These are phyloP conservation scores for Elongisporangium prolatum DNA, from an alignment of 352 stramenopile species.

Conservation along the genomic window DNA sequence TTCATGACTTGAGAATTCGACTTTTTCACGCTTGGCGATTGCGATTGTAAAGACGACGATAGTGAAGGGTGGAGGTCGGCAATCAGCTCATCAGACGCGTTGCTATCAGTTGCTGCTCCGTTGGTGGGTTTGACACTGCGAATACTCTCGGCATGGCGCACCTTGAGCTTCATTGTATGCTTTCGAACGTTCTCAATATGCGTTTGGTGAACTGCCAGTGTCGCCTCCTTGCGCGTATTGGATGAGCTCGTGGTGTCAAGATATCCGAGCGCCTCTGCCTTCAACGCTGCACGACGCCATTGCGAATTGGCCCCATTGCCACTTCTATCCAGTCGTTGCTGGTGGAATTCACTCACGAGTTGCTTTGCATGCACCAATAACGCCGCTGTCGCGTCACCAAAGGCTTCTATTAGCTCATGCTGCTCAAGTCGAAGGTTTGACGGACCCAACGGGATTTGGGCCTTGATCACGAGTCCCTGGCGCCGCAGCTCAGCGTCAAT, in stretches of 20 bases:
- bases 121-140: background rate
- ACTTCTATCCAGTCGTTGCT: slow-evolving; percentile 29
- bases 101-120: background rate
- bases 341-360: slow-evolving; percentile 53
- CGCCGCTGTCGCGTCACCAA: slow-evolving; percentile 15
- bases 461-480: slow-evolving; percentile 61
- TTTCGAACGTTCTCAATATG: slow-evolving; percentile 30
- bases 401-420: slow-evolving; percentile 34
- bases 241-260: slow-evolving; percentile 44
- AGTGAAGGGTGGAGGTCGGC: background rate
- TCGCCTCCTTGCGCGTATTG: slow-evolving; percentile 41
- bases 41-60: slow-evolving; percentile 1
- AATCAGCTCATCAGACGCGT: background rate
- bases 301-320: slow-evolving; percentile 28
- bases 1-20: slow-evolving; percentile 24
- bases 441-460: slow-evolving; percentile 68
- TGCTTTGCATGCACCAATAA: slow-evolving; percentile 47
- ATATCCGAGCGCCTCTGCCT: slow-evolving; percentile 37
- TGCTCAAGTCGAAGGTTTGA: slow-evolving; percentile 46
- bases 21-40: background rate
- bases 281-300: slow-evolving; percentile 1
- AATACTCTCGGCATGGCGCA: slow-evolving; percentile 9
- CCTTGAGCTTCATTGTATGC: slow-evolving; percentile 13
- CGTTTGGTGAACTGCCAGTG: slow-evolving; percentile 30
- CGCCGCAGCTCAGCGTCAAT: slow-evolving; percentile 39